Percentiles rank a stretch among this genome's conserved stretches.
Conservation (phyloP, 108 stramenopile species). For the Cyclotella distinguenda region DNA sequence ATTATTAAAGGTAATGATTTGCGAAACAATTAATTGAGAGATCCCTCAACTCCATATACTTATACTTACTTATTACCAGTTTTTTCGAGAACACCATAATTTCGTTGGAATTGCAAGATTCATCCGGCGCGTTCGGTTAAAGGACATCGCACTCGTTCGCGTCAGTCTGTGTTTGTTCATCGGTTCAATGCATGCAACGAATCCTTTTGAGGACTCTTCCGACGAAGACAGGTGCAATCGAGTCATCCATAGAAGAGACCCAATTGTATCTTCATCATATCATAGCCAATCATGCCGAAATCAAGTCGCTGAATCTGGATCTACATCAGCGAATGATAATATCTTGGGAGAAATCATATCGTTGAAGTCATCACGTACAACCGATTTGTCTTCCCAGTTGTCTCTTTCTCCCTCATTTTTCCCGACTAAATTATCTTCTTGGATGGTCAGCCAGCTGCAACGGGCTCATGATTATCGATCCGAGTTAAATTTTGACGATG, state of each 20-base stretch:
- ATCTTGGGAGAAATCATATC: background rate
- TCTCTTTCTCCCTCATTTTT: conserved; percentile 23
- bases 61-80: no score
- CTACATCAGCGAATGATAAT: background rate
- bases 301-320: background rate
- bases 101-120: no score
- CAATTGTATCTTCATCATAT: background rate
- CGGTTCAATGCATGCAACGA: background rate
- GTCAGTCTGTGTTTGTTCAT: background rate
- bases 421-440: conserved; percentile 30
- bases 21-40: background rate
- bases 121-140: no score
- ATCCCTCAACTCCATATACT: no score
- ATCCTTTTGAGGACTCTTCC: conserved; percentile 24
- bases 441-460: conserved; percentile 13
- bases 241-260: background rate
- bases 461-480: background rate
- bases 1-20: background rate
- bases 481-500: background rate
- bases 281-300: background rate
- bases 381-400: conserved; percentile 6
- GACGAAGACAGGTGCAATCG: background rate
- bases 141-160: background rate
- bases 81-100: no score
- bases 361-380: background rate